Evolutionary conservation across 495 filamentous ascomycete species (phyloP).

Genomic region (Penicillium bialowiezense): DNA sequence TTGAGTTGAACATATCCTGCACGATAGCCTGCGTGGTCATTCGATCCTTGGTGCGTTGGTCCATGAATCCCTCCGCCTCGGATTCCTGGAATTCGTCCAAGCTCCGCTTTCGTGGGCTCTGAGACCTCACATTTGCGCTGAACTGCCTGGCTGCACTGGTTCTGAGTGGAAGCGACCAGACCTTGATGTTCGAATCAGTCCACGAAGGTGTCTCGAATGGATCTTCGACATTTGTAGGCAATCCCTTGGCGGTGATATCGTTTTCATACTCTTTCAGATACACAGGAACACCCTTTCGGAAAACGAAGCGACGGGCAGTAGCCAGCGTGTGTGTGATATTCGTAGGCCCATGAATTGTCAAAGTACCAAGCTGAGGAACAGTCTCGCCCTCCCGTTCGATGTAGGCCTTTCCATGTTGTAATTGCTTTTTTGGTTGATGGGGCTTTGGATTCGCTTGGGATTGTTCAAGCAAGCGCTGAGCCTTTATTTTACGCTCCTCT

Average conservation of each 20-base stretch:
- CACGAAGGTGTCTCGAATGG: constrained; percentile 60
- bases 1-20: constrained; percentile 76
- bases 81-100: constrained; percentile 54
- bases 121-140: constrained; percentile 9
- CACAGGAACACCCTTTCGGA: constrained; percentile 75
- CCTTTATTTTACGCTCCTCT: constrained; percentile 31
- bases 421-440: no score
- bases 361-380: constrained; percentile 11
- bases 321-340: constrained; percentile 79
- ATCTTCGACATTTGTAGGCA: constrained; percentile 21
- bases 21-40: constrained; percentile 59
- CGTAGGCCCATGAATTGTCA: constrained; percentile 73
- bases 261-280: constrained; percentile 61
- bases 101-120: constrained; percentile 58
- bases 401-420: not conserved
- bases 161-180: constrained; percentile 73
- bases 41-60: constrained; percentile 38
- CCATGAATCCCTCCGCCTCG: constrained; percentile 10
- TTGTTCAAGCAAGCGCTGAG: no score
- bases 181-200: constrained; percentile 68
- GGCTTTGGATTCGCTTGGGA: no score
- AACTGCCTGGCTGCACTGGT: constrained; percentile 18
- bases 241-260: constrained; percentile 19
- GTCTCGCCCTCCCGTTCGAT: constrained; percentile 10
- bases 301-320: constrained; percentile 82